These are phyloP conservation scores for Fusarium multiceps DNA, from an alignment of 2,329 filamentous ascomycete species.

Conservation along the genomic window DNA sequence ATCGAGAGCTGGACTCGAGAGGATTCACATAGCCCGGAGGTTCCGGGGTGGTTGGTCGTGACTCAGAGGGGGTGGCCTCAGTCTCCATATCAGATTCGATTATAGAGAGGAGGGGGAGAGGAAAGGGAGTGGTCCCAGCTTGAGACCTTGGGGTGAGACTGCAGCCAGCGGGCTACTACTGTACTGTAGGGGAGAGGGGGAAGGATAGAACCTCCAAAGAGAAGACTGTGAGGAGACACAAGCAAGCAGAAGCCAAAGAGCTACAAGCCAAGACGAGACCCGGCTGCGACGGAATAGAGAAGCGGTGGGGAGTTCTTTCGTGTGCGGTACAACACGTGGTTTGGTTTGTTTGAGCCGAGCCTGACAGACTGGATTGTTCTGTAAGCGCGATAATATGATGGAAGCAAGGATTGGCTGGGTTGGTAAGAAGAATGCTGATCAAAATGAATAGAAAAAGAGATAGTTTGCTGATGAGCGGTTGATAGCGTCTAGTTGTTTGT, in stretches of 20 bases:
- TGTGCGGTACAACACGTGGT: conserved; percentile 41
- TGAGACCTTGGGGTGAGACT: conserved; percentile 23
- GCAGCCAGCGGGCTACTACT: conserved; percentile 14
- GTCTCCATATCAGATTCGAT: conserved; percentile 42
- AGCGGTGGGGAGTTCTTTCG: conserved; percentile 24
- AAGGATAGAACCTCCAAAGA: not conserved
- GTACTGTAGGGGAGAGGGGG: not conserved
- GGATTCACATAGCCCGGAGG: conserved; percentile 57
- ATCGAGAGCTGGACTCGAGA: conserved; percentile 57
- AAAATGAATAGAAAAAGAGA: conserved; percentile 19
- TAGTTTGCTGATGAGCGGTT: conserved; percentile 27
- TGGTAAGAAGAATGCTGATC: conserved; percentile 18
- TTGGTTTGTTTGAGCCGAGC: conserved; percentile 9
- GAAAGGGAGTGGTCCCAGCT: conserved; percentile 27
- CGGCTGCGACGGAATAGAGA: conserved; percentile 30
- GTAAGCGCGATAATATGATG: conserved; percentile 11
- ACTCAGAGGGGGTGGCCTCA: conserved; percentile 44
- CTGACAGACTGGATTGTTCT: conserved; percentile 1
- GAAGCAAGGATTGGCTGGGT: conserved; percentile 28
- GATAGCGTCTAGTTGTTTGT: not conserved
- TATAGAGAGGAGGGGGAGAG: conserved; percentile 14
- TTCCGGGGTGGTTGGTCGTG: conserved; percentile 48
- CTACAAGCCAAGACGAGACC: conserved; percentile 13
- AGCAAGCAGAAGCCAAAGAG: not conserved
- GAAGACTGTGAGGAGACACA: conserved; percentile 23